Base-by-base conservation (phyloP, 306 rosid genomes). In the Quercus suber region DNA sequence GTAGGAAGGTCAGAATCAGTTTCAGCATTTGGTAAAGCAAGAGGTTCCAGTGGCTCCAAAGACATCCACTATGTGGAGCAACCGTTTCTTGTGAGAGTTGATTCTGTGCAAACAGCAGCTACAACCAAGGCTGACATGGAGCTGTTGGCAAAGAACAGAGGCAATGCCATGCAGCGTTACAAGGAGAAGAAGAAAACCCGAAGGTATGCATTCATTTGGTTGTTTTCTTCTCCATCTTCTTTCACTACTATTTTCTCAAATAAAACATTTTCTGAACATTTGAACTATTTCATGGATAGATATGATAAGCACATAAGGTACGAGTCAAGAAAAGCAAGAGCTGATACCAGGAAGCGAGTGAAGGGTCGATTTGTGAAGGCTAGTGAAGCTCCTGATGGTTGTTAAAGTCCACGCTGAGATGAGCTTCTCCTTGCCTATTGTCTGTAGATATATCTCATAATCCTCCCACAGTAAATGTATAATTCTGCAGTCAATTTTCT, bases 321-420 rank as follows among this genome's bases (percentile, higher is more conserved):
- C 4, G 95, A 90, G 57, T 89, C 95, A 1, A 86, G 95, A 84
- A 90, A 90, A 87, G 88, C 89, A 20, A 87, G 92, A 79, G 95
- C 95, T 57, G 95, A 90, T 73, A 89, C 93, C 8, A 85, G 95
- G 83, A 90, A 76, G 85, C 83, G 95, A 52, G 88, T 90, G 8
- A 90, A 89, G 78, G 95, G 95, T 18, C 84, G 95, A 65, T 90
- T 90, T 82, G 95, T 90, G 81, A 90, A 90, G 81, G 85, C 89
- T 30, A 65, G 18, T 45, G 94, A 86, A 45, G 79, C 79, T 71
- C 79, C 87, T 27, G 75, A 55, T 55, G 69, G 21, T 67, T 78
- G 45, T 41, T 41, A 8, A 23, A 57, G 23, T 63, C 37, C 73
- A 41, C 15, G 6, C 53, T 25, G 49, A 35, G 28, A 49, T 30